Percentiles rank a stretch among this genome's conserved stretches.
These are phyloP conservation scores for Puccinia polysora DNA, from an alignment of 1,284 basidiomycete species.

Conservation along the genomic window DNA sequence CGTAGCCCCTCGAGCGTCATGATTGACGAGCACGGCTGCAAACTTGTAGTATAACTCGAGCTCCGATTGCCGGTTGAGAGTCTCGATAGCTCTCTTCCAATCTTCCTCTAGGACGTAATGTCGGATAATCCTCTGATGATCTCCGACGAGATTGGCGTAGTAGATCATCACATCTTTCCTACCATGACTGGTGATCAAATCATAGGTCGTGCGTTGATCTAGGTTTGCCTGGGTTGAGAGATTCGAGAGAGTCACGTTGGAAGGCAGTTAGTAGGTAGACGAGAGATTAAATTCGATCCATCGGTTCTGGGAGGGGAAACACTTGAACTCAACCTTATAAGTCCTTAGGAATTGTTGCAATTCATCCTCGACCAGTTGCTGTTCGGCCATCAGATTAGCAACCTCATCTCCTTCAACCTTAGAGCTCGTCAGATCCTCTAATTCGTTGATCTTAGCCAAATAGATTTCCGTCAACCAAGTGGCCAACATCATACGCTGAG, in stretches of 20 bases:
- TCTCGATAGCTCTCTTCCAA: constrained; percentile 84
- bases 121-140: constrained; percentile 78
- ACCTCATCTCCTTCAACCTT: constrained; percentile 61
- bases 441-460: constrained; percentile 88
- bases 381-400: constrained; percentile 76
- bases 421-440: constrained; percentile 69
- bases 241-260: too few species aligned
- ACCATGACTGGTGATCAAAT: constrained; percentile 87
- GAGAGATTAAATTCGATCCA: constrained; percentile 1
- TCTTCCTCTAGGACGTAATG: constrained; percentile 87
- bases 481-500: constrained; percentile 94
- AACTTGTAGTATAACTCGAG: constrained; percentile 91
- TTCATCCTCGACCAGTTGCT: constrained; percentile 82
- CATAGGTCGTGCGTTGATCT: constrained; percentile 78
- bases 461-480: constrained; percentile 99
- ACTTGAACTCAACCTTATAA: constrained; percentile 67
- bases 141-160: constrained; percentile 76
- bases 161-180: constrained; percentile 86
- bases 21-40: constrained; percentile 76
- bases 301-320: not conserved
- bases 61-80: constrained; percentile 62
- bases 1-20: constrained; percentile 79
- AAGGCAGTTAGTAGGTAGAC: not conserved
- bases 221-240: constrained; percentile 63
- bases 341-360: constrained; percentile 84